phyloP scores from a whole-genome alignment of 164 flowering plant species.

The Stephania cephalantha region DNA sequence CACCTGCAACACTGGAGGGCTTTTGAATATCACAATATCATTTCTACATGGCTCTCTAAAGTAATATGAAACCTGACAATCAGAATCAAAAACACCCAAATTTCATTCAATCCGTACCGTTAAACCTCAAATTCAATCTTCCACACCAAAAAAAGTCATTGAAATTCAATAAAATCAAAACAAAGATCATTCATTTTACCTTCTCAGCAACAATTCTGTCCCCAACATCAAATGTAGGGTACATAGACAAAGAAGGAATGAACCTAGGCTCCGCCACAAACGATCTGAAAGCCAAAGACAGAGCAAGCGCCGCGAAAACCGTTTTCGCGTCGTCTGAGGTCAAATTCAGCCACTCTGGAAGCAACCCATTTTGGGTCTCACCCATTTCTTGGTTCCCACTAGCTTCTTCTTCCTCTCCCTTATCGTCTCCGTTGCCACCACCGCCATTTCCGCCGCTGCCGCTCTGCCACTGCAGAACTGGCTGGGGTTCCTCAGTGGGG shows the following conservation, averaged over 20 bases:
- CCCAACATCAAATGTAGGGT: conserved; percentile 94
- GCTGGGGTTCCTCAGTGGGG: conserved; percentile 45
- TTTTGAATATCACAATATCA: conserved; percentile 91
- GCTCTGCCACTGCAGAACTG: conserved; percentile 15
- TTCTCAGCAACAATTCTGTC: conserved; percentile 95
- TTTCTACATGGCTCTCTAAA: conserved; percentile 93
- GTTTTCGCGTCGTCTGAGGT: conserved; percentile 76
- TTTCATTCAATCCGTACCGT: not conserved
- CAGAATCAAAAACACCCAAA: not conserved
- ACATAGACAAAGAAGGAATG: conserved; percentile 98
- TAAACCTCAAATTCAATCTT: not conserved
- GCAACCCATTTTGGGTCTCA: conserved; percentile 33
- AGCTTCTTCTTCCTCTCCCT: conserved; percentile 44
- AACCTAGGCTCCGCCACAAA: conserved; percentile 92
- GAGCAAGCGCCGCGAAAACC: conserved; percentile 67
- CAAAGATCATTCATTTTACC: conserved; percentile 28
- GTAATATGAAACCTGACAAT: conserved; percentile 78
- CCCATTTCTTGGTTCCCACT: conserved; percentile 31
- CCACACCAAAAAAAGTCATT: not conserved
- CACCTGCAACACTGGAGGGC: conserved; percentile 75
- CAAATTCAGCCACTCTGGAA: conserved; percentile 78
- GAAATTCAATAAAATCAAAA: not conserved
- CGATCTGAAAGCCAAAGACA: conserved; percentile 78
- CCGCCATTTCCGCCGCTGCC: conserved; percentile 22
- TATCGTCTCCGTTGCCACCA: conserved; percentile 45